phyloP scores from a whole-genome alignment of 345 rosid genomes.

The Gossypium mustelinum region DNA sequence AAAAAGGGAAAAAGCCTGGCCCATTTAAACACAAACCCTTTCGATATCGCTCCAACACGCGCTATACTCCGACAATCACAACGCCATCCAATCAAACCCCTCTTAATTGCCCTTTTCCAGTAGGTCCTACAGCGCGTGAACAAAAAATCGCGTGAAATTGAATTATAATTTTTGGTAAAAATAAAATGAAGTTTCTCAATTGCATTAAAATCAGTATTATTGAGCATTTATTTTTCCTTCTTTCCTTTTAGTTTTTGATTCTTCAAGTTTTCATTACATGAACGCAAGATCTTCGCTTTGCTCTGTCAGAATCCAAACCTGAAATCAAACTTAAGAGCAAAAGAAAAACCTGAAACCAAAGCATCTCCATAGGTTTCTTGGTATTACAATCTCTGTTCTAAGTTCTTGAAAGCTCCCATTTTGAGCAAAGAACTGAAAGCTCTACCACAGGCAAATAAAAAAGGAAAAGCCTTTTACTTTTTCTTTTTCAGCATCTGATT shows the following conservation, averaged over 20 bases:
- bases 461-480: not conserved
- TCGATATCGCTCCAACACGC: too few relatives aligned
- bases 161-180: too few relatives aligned
- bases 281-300: not conserved
- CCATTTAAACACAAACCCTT: too few relatives aligned
- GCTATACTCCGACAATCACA: not conserved
- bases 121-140: too few relatives aligned
- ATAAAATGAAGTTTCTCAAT: not conserved
- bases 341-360: not conserved
- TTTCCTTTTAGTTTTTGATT: not conserved
- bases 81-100: not conserved
- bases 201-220: not conserved
- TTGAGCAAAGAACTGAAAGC: conserved; percentile 7
- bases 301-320: not conserved
- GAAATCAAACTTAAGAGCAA: not conserved
- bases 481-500: not conserved
- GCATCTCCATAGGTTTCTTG: not conserved
- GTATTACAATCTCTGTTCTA: not conserved
- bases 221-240: not conserved
- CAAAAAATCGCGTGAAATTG: too few relatives aligned
- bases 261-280: not conserved
- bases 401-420: conserved; percentile 1
- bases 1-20: not conserved
- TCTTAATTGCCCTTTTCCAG: not conserved
- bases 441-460: not conserved